phyloP scores from a whole-genome alignment of 1,284 basidiomycete species.

The Ustilago loliicola region DNA sequence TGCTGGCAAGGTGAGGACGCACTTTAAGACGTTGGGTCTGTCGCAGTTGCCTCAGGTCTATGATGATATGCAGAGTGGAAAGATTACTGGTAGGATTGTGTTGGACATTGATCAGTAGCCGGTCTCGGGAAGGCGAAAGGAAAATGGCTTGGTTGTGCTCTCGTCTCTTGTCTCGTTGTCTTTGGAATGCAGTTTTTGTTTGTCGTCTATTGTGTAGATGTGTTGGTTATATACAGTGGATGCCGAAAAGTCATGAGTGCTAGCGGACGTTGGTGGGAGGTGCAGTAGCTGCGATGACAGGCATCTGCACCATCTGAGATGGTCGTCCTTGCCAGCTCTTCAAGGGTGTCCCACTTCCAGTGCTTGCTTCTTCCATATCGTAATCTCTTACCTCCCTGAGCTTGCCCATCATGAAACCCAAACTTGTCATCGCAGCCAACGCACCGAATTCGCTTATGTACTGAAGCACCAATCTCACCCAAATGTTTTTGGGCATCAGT shows the following conservation, averaged over 20 bases:
- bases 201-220: not conserved
- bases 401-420: conserved; percentile 17
- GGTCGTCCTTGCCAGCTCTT: not conserved
- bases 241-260: too few species aligned
- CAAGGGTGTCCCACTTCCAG: not conserved
- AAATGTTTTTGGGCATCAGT: conserved; percentile 18
- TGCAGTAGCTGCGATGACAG: not conserved
- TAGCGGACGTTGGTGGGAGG: not conserved
- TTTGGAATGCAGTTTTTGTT: not conserved
- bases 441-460: conserved; percentile 23
- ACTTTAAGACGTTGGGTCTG: conserved; percentile 74
- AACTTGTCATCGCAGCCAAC: conserved; percentile 1
- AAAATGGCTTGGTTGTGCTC: not conserved
- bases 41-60: conserved; percentile 75
- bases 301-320: not conserved
- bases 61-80: conserved; percentile 75
- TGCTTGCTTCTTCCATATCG: conserved; percentile 8
- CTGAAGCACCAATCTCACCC: conserved; percentile 33
- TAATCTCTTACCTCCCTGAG: not conserved
- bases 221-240: not conserved
- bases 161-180: not conserved
- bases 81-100: conserved; percentile 77
- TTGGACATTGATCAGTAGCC: conserved; percentile 72
- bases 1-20: conserved; percentile 77
- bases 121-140: not conserved